Base-by-base conservation (phyloP, 768 basidiomycete species). In the Tulasnella sp. region DNA sequence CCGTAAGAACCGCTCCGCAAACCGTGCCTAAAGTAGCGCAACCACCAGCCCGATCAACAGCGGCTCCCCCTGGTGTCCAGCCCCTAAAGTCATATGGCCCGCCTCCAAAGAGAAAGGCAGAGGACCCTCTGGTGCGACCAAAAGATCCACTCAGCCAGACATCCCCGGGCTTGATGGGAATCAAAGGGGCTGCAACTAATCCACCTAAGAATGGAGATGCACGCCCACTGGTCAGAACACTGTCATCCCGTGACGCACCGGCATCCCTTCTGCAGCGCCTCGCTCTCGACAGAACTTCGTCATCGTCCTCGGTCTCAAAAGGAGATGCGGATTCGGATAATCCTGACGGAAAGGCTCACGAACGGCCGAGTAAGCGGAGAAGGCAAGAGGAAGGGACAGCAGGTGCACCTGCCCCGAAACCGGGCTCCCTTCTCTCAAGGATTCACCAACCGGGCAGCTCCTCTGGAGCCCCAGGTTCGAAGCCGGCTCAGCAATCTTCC, bases 81-180 rank as follows among this genome's bases (percentile, higher is more conserved):
- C 64, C 64, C 28, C 34, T 69, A 0, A 69, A 69, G 64, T 69
- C 64, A 14, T 69, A 69, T 37, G 64, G 64, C 12, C 64, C 64
- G 16, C 64, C 64, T 37, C 64, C 64, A 42, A 78, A 64, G 50
- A 5, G 31, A 34, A 78, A 64, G 64, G 58, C 31, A 78, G 77
- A 46, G 77, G 60, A 64, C n/a, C 60, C 12, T n/a, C 37, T 12
- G 40, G 34, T 54, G 60, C 40, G 41, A 72, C 60, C 77, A 40
- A 64, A 76, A 20, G 46, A 22, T 46, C 76, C 76, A 24, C 42
- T 28, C 42, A 40, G 18, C 22, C 18, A 24, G 12, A 22, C 76
- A 20, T 31, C 76, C n/a, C 8, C 31, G 14, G 14, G 48, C 11
- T 28, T n/a, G 31, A 34, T 58, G 24, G 54, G 76, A 8, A 76